Conservation (phyloP, 164 flowering plant genomes). For the Dillenia turbinata region DNA sequence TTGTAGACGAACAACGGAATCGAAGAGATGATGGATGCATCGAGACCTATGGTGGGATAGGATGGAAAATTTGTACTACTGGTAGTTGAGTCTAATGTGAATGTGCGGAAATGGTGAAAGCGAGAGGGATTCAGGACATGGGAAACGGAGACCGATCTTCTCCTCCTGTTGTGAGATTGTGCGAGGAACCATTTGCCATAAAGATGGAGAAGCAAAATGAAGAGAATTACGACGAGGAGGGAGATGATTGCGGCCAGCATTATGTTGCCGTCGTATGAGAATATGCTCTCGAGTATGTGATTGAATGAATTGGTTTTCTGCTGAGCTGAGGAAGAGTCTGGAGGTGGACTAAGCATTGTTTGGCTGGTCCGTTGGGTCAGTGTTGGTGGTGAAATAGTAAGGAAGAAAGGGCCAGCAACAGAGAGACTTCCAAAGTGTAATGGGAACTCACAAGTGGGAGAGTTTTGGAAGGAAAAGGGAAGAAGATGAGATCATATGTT, state of each 20-base stretch:
- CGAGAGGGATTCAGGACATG: slow-evolving; percentile 12
- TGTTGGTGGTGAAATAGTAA: background rate
- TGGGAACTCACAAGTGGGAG: too few relatives aligned
- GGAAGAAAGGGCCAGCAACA: background rate
- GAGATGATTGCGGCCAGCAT: slow-evolving; percentile 47
- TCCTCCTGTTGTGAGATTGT: slow-evolving; percentile 20
- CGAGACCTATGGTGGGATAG: slow-evolving; percentile 39
- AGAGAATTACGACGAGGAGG: slow-evolving; percentile 43
- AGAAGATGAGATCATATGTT: background rate
- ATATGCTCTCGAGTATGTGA: slow-evolving; percentile 18
- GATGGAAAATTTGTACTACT: background rate
- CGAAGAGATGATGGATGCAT: slow-evolving; percentile 29
- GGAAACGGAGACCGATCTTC: slow-evolving; percentile 19
- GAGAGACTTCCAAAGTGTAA: too few relatives aligned
- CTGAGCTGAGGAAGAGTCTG: background rate
- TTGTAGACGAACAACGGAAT: slow-evolving; percentile 48
- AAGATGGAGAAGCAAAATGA: slow-evolving; percentile 48
- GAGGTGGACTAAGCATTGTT: slow-evolving; percentile 7
- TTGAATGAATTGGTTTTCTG: background rate
- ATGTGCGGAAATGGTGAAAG: slow-evolving; percentile 8
- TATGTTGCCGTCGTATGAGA: slow-evolving; percentile 38
- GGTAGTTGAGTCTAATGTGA: slow-evolving; percentile 7
- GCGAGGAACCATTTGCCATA: slow-evolving; percentile 51
- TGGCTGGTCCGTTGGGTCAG: background rate
- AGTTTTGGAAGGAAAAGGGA: background rate